A percentile compares a stretch with the other conserved stretches of the same genome.
phyloP scores from a whole-genome alignment of 495 filamentous ascomycete species.

The Cladorrhinum samala region DNA sequence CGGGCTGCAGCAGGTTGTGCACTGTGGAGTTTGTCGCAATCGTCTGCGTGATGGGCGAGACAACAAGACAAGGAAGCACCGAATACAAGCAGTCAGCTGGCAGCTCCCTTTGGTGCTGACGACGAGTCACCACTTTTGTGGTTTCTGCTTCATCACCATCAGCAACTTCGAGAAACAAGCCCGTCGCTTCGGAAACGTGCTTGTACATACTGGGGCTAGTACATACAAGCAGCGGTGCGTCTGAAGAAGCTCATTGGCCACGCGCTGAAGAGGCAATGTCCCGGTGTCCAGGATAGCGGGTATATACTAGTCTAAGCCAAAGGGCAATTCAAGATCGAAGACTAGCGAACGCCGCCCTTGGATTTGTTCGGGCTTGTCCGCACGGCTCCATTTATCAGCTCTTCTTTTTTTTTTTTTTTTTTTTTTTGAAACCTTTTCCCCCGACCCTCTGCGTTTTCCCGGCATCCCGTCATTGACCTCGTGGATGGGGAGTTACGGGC shows the following conservation, averaged over 20 bases:
- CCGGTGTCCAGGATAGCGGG: slow-evolving; percentile 3
- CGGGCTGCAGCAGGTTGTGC: not conserved
- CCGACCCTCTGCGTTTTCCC: slow-evolving; percentile 1
- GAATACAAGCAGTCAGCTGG: not conserved
- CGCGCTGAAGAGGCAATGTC: no score
- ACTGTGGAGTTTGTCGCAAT: not conserved
- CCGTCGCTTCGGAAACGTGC: not conserved
- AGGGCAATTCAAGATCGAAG: slow-evolving; percentile 1
- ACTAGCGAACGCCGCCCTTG: not conserved
- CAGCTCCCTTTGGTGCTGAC: not conserved
- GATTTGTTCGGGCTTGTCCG: slow-evolving; percentile 1
- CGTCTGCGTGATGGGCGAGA: not conserved
- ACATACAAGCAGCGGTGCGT: not conserved
- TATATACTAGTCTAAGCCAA: no score
- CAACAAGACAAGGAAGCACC: not conserved
- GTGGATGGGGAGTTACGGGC: not conserved
- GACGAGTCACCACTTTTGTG: no score
- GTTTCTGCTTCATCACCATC: not conserved
- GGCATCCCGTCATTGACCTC: not conserved
- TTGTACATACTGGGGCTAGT: not conserved
- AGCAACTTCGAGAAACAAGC: slow-evolving; percentile 1
- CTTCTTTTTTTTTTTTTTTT: not conserved
- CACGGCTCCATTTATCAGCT: not conserved
- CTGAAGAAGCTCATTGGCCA: no score
- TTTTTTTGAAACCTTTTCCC: not conserved